A percentile compares a stretch with the other conserved stretches of the same genome.
phyloP scores from a whole-genome alignment of 2,329 filamentous ascomycete genomes.

The Penicillium sp. region DNA sequence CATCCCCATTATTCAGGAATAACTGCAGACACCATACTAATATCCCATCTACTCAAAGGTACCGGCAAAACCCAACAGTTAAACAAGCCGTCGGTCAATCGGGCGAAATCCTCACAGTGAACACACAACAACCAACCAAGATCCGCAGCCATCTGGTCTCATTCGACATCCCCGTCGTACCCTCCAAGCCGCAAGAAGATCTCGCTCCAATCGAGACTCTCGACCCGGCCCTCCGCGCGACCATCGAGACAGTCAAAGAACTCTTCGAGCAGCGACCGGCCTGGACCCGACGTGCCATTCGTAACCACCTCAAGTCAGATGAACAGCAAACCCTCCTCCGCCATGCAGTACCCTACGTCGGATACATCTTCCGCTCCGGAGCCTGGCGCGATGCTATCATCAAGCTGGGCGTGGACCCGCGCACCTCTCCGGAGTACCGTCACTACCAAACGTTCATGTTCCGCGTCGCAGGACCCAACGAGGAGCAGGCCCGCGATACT shows the following conservation, averaged over 20 bases:
- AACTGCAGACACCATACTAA: conserved; percentile 13
- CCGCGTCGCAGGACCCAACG: conserved; percentile 49
- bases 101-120: conserved; percentile 58
- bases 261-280: conserved; percentile 72
- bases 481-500: not conserved
- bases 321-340: conserved; percentile 58
- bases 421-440: conserved; percentile 68
- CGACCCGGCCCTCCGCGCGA: conserved; percentile 57
- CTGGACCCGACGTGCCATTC: conserved; percentile 77
- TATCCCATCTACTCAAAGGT: conserved; percentile 46
- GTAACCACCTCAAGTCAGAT: conserved; percentile 61
- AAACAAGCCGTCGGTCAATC: conserved; percentile 56
- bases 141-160: conserved; percentile 56
- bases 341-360: conserved; percentile 74
- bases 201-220: conserved; percentile 49
- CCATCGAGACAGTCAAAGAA: conserved; percentile 60
- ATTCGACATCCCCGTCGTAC: conserved; percentile 59
- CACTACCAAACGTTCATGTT: conserved; percentile 88
- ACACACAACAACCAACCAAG: conserved; percentile 54
- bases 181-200: conserved; percentile 56
- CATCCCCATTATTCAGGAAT: not conserved
- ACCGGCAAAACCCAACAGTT: conserved; percentile 79
- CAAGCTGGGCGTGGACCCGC: conserved; percentile 79
- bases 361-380: conserved; percentile 87
- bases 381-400: conserved; percentile 88